Evolutionary conservation across 495 filamentous ascomycete genomes (phyloP), one percentile per base, ranked within the genome.

Genomic region (Hypoxylon perforatum): DNA sequence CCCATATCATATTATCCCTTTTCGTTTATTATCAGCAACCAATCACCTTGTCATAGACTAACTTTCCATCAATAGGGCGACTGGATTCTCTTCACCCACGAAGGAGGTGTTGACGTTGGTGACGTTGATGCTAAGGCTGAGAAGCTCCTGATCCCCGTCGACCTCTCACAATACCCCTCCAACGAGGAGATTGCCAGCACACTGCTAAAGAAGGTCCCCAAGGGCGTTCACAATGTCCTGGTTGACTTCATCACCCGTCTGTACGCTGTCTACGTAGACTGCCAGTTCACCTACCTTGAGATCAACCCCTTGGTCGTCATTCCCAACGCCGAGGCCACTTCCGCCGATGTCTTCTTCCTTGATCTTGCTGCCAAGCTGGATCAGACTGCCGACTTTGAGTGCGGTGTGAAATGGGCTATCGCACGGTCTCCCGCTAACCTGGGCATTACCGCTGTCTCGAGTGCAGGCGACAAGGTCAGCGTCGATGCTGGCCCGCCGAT

Each of bases 201-300:
- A 42, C 86, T 99, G 22, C 81, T 99, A 71, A 92, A 86, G 77
- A 96, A 99, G 81, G 94, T 99, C 21, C 95, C 95, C 71, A 86
- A 91, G 81, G 94, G 94, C 73, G 82, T 98, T 39, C 95, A 99
- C 86, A 97, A 97, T 68, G 95, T 99, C 74, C 87, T 99, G 36
- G 91, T 97, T 57, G 95, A 99, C 86, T 99, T 99, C 86, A 99
- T 93, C 80, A 90, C 90, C 71, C 83, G 90, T 69, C 69, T 77
- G 21, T 69, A 75, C 25, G 62, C 61, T 6, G 95, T 99, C 84
- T 99, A 98, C 73, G 95, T 99, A 56, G 95, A 99, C 86, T 96
- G 92, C 90, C 95, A 99, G 82, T 99, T 99, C 86, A 98, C 95
- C 75, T 98, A 98, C 84, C 93, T 99, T 63, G 95, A 99, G 82